Conservation (phyloP, 2,329 filamentous ascomycete species). For the Pestalotiopsis sp. region DNA sequence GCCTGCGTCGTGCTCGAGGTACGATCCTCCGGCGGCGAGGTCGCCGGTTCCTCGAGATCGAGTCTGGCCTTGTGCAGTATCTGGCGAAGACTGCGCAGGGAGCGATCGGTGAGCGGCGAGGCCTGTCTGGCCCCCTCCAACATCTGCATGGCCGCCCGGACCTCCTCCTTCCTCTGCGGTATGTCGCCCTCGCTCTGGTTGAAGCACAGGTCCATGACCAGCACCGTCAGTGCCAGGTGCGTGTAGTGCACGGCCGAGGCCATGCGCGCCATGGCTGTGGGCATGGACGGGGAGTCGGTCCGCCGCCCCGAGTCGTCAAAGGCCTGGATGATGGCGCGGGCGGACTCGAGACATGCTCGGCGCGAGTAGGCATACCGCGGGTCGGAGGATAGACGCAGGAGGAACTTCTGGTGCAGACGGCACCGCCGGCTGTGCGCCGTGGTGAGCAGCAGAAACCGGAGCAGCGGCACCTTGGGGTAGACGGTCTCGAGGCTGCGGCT, state of each 20-base stretch:
- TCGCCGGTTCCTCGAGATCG: background rate
- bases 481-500: constrained; percentile 21
- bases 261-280: constrained; percentile 20
- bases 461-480: constrained; percentile 22
- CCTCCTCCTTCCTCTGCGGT: constrained; percentile 16
- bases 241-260: constrained; percentile 22
- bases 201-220: constrained; percentile 25
- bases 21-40: background rate
- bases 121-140: constrained; percentile 16
- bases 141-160: constrained; percentile 15
- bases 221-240: constrained; percentile 20
- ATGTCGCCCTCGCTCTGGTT: constrained; percentile 18
- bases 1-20: background rate
- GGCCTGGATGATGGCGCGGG: constrained; percentile 16
- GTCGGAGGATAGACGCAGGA: constrained; percentile 20
- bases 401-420: constrained; percentile 24
- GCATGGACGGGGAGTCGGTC: constrained; percentile 8
- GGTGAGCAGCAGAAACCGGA: constrained; percentile 22
- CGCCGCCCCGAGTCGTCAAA: constrained; percentile 15
- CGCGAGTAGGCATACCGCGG: constrained; percentile 20
- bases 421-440: constrained; percentile 23
- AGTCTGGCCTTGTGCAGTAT: constrained; percentile 17
- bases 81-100: constrained; percentile 13
- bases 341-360: constrained; percentile 21
- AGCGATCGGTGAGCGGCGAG: constrained; percentile 17